Evolutionary conservation across 108 stramenopile species (phyloP), one percentile per base, ranked within the genome.

Genomic region (Phaeodactylum tricornutum): DNA sequence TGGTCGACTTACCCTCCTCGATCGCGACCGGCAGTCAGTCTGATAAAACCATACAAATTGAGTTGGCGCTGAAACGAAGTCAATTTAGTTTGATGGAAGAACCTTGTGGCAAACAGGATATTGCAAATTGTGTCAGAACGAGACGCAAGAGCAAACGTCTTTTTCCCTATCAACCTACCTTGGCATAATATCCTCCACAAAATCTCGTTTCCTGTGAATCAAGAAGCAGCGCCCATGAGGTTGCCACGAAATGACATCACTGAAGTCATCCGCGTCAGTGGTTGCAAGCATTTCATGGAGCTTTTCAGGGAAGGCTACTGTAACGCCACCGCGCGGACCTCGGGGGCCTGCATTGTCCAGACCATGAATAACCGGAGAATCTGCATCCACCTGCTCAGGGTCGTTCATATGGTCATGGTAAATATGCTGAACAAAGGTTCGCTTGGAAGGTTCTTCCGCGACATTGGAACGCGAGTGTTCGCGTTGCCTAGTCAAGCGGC

Each of bases 151-250:
- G 8, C 11, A 34, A 8, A 12, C 11, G 33, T 12, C 8, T 34
- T 34, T 8, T 12, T 11, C 12, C 12, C 12, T 12, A 34, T 34
- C 11, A 34, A 34, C 48, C 33, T 15, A 49, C 48, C 31, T 23
- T 28, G 38, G 37, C 51, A 53, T 39, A 2, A 53, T 22, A 6
- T 53, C 51, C 2, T 89, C 74, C 6, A 64, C 61, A 55, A 96
- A 94, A 8, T 73, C 75, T 52, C 87, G 71, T 1, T 80, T 84
- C 54, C 92, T 81, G 57, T 79, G 77, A 11, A 94, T 84, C 30
- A 87, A 46, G 50, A 94, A 91, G 67, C 78, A 87, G 46, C 85
- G 64, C 36, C 95, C 92, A 50, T 93, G 82, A 15, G 81, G 77
- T 56, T 82, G 80, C 93, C 93, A 94, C 25, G 81, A 77, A 3